These are phyloP conservation scores for Pseudevernia furfuracea DNA, from an alignment of 495 filamentous ascomycete species.

Conservation along the genomic window DNA sequence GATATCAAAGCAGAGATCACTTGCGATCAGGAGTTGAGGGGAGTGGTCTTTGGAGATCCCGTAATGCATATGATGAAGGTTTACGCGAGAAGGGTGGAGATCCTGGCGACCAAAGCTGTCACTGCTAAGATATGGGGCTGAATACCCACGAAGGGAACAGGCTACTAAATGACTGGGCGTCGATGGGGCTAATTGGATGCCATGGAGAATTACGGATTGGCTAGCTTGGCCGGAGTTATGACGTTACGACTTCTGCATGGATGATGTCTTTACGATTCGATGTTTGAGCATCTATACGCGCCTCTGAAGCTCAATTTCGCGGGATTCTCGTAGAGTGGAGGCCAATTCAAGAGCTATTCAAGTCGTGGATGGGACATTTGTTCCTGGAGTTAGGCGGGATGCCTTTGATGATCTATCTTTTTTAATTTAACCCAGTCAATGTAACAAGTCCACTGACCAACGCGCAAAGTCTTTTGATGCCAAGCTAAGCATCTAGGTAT, in stretches of 20 bases:
- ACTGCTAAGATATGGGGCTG: conserved; percentile 36
- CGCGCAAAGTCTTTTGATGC: too few relatives aligned
- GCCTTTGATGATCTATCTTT: neutral
- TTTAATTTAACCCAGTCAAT: neutral
- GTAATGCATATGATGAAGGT: conserved; percentile 71
- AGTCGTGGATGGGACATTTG: neutral
- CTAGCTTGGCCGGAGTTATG: neutral
- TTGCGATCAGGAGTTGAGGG: conserved; percentile 56
- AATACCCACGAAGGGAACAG: neutral
- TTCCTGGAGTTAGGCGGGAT: neutral
- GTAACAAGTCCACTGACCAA: too few relatives aligned
- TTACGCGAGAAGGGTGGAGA: conserved; percentile 61
- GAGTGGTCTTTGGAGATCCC: conserved; percentile 70
- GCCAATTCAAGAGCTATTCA: too few relatives aligned
- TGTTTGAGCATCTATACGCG: neutral
- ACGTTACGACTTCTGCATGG: neutral
- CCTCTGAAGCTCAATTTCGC: neutral
- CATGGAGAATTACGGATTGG: neutral
- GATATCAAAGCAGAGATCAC: conserved; percentile 54
- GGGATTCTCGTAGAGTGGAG: too few relatives aligned
- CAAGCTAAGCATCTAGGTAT: too few relatives aligned
- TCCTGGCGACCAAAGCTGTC: conserved; percentile 58
- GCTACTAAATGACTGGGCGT: neutral
- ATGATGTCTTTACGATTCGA: neutral
- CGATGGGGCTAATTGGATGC: neutral